phyloP scores from a whole-genome alignment of 2,329 filamentous ascomycete genomes.

The Karstenula rhodostoma region DNA sequence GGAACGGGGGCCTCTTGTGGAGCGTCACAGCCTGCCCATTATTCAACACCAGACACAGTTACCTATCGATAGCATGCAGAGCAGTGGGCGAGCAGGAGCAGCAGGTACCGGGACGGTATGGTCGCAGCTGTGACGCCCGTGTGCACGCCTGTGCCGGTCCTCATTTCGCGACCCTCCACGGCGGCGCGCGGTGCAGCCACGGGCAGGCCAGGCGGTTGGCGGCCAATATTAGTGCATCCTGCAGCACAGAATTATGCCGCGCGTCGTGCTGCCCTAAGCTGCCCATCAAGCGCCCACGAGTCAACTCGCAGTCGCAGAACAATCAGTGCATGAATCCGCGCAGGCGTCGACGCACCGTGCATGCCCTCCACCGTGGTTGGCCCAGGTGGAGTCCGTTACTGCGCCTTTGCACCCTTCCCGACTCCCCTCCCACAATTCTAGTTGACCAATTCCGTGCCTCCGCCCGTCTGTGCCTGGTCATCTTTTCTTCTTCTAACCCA shows the following conservation, averaged over 20 bases:
- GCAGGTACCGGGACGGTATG: too few relatives aligned
- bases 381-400: slow-evolving; percentile 45
- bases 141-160: slow-evolving; percentile 42
- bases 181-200: slow-evolving; percentile 31
- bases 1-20: slow-evolving; percentile 15
- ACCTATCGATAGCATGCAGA: too few relatives aligned
- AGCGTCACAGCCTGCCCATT: slow-evolving; percentile 16
- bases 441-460: slow-evolving; percentile 50
- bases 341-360: slow-evolving; percentile 43
- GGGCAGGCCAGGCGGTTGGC: slow-evolving; percentile 40
- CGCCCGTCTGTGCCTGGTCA: slow-evolving; percentile 49
- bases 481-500: slow-evolving; percentile 53
- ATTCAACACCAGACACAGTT: slow-evolving; percentile 7
- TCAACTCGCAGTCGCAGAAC: slow-evolving; percentile 44
- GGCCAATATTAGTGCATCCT: slow-evolving; percentile 43
- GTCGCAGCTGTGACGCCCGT: slow-evolving; percentile 25
- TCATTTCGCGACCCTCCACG: slow-evolving; percentile 43
- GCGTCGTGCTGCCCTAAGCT: slow-evolving; percentile 46
- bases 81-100: slow-evolving; percentile 15
- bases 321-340: slow-evolving; percentile 45
- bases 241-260: slow-evolving; percentile 50
- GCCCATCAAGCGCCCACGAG: slow-evolving; percentile 39
- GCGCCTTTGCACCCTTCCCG: slow-evolving; percentile 44
- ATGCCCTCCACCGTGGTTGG: slow-evolving; percentile 44
- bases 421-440: slow-evolving; percentile 37